A percentile compares a stretch with the other conserved stretches of the same genome.
Evolutionary conservation across 768 basidiomycete species (phyloP).

Genomic region (Austroboletus eburneus): DNA sequence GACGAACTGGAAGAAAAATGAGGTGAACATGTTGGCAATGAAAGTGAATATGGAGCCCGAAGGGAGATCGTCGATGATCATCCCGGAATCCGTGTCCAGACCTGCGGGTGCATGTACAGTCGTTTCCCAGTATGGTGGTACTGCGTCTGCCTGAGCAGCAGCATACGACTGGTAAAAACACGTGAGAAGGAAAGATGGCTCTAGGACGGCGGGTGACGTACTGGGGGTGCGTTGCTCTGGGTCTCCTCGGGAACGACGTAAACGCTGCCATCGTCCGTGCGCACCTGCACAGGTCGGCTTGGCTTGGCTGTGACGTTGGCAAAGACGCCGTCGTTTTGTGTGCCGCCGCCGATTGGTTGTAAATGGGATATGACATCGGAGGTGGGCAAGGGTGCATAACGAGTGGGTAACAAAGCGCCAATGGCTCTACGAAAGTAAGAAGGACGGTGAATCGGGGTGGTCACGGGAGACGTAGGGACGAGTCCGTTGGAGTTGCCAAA

Average conservation of each 20-base stretch:
- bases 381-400: conserved; percentile 54
- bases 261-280: conserved; percentile 50
- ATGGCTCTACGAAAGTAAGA: conserved; percentile 59
- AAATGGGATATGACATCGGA: conserved; percentile 31
- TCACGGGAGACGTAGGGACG: conserved; percentile 48
- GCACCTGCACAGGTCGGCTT: conserved; percentile 38
- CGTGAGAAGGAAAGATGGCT: not conserved
- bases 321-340: conserved; percentile 92
- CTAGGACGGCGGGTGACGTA: conserved; percentile 34
- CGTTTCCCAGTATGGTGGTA: conserved; percentile 96
- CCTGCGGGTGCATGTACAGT: conserved; percentile 78
- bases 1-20: conserved; percentile 96
- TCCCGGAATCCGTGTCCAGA: conserved; percentile 47
- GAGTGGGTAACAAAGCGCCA: conserved; percentile 58
- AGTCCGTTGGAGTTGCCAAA: conserved; percentile 71
- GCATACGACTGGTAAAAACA: conserved; percentile 63
- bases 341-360: conserved; percentile 55
- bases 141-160: conserved; percentile 83
- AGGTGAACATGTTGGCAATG: conserved; percentile 74
- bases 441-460: conserved; percentile 30
- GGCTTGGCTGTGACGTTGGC: conserved; percentile 94
- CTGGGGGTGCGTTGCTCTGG: conserved; percentile 83
- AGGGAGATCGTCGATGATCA: conserved; percentile 91
- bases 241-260: conserved; percentile 74
- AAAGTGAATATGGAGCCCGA: conserved; percentile 76